Evolutionary conservation across 2,329 filamentous ascomycete genomes (phyloP).

Genomic region (Penicillium olsonii): DNA sequence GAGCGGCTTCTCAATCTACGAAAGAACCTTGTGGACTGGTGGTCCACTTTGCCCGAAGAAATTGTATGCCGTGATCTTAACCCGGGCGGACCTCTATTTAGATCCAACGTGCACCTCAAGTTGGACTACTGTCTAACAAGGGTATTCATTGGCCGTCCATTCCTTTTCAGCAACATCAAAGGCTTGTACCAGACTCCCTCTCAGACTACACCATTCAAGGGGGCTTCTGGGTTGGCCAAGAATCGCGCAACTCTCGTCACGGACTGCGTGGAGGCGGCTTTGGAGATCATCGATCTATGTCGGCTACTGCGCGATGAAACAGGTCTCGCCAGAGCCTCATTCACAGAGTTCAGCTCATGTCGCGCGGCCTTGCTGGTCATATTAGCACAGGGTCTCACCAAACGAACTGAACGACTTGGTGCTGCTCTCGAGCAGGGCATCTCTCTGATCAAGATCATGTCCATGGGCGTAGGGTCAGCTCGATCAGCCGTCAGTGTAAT

Average conservation of each 20-base stretch:
- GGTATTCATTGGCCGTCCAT: slow-evolving; percentile 57
- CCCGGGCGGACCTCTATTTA: slow-evolving; percentile 45
- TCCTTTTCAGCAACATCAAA: slow-evolving; percentile 49
- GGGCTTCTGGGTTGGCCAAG: slow-evolving; percentile 35
- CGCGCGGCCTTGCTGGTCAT: slow-evolving; percentile 56
- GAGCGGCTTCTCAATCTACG: slow-evolving; percentile 42
- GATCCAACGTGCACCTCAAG: slow-evolving; percentile 54
- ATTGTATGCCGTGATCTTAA: slow-evolving; percentile 45
- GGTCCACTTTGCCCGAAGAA: slow-evolving; percentile 41
- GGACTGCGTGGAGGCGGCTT: slow-evolving; percentile 56
- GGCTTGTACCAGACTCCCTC: slow-evolving; percentile 26
- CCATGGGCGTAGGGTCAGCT: slow-evolving; percentile 54
- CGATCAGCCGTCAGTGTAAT: slow-evolving; percentile 57
- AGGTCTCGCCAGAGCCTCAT: slow-evolving; percentile 57
- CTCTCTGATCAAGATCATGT: slow-evolving; percentile 56
- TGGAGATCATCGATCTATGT: slow-evolving; percentile 55
- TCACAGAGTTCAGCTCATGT: slow-evolving; percentile 59
- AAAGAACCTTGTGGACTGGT: slow-evolving; percentile 46
- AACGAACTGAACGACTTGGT: slow-evolving; percentile 45
- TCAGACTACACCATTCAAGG: slow-evolving; percentile 27
- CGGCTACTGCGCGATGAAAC: slow-evolving; percentile 52
- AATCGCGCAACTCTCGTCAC: slow-evolving; percentile 47
- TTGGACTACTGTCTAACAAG: slow-evolving; percentile 56
- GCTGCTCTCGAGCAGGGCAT: slow-evolving; percentile 53
- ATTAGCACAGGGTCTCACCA: slow-evolving; percentile 42